A percentile compares a stretch with the other conserved stretches of the same genome.
Evolutionary conservation across 192 early-diverging fungal species (phyloP).

Genomic region (Backusella macrospora): DNA sequence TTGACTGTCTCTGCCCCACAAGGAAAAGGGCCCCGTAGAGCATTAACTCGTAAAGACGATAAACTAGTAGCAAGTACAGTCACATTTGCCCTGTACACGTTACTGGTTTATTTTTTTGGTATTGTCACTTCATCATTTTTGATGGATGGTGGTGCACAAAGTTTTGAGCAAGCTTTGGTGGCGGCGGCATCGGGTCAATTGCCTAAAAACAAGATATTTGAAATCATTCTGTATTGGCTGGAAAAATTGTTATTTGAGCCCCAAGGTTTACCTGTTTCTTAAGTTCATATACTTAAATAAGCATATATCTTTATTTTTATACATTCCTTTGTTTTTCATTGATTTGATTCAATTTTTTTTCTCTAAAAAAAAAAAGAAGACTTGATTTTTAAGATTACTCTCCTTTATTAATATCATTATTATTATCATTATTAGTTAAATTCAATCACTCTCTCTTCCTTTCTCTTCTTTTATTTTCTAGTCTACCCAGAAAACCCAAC

Average conservation of each 20-base stretch:
- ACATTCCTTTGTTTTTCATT: too few species aligned
- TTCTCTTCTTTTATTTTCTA: too few species aligned
- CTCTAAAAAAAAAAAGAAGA: too few species aligned
- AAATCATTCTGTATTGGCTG: conserved; percentile 39
- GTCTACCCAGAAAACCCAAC: too few species aligned
- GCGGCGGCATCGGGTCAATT: conserved; percentile 17
- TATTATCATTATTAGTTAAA: too few species aligned
- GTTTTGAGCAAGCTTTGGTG: conserved; percentile 32
- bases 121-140: conserved; percentile 49
- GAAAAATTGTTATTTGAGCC: conserved; percentile 40
- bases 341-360: too few species aligned
- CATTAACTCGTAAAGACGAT: conserved; percentile 30
- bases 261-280: conserved; percentile 23
- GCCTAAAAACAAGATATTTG: conserved; percentile 35
- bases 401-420: too few species aligned
- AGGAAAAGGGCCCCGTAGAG: not conserved
- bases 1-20: not conserved
- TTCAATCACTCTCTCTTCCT: too few species aligned
- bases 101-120: conserved; percentile 48
- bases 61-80: conserved; percentile 46
- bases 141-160: conserved; percentile 38
- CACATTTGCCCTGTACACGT: conserved; percentile 48
- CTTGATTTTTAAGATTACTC: too few species aligned
- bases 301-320: not conserved
- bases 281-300: not conserved